phyloP scores from a whole-genome alignment of 441 rosid species.

The Viola pubescens region DNA sequence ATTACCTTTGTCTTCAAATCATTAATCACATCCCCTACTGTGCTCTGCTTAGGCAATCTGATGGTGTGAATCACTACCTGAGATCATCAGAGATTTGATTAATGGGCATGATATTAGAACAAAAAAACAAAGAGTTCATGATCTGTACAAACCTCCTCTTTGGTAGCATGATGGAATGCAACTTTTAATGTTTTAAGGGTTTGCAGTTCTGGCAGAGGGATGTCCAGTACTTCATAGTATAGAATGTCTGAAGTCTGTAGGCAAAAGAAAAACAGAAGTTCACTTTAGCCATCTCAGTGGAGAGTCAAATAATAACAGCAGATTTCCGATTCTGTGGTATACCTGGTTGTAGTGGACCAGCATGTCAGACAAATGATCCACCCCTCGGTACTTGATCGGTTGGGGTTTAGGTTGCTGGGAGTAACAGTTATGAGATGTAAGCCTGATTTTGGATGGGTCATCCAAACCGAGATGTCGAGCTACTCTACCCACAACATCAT shows the following conservation, averaged over 20 bases:
- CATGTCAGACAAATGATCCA: constrained; percentile 85
- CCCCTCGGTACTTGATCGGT: constrained; percentile 82
- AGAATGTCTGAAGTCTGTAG: constrained; percentile 81
- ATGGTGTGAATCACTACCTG: constrained; percentile 52
- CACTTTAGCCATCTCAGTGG: constrained; percentile 12
- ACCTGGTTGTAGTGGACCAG: constrained; percentile 95
- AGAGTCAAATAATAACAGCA: background rate
- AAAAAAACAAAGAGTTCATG: background rate
- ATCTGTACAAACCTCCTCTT: constrained; percentile 61
- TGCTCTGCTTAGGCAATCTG: constrained; percentile 95
- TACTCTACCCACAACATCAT: constrained; percentile 81
- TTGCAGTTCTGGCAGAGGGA: constrained; percentile 94
- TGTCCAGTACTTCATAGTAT: constrained; percentile 92
- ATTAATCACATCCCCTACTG: constrained; percentile 78
- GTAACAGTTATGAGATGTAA: constrained; percentile 96
- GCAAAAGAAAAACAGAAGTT: constrained; percentile 14
- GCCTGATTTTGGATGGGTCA: constrained; percentile 88
- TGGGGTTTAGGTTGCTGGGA: constrained; percentile 99
- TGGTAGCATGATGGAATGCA: constrained; percentile 73
- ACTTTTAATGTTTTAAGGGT: constrained; percentile 85
- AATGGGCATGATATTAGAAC: background rate
- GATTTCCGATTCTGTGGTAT: constrained; percentile 6
- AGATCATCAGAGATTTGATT: background rate
- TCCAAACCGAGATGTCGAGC: constrained; percentile 74
- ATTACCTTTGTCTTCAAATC: constrained; percentile 81